Percentiles rank a stretch among this genome's conserved stretches.
These are phyloP conservation scores for Botrytis sinoallii DNA, from an alignment of 2,329 filamentous ascomycete species.

Conservation along the genomic window DNA sequence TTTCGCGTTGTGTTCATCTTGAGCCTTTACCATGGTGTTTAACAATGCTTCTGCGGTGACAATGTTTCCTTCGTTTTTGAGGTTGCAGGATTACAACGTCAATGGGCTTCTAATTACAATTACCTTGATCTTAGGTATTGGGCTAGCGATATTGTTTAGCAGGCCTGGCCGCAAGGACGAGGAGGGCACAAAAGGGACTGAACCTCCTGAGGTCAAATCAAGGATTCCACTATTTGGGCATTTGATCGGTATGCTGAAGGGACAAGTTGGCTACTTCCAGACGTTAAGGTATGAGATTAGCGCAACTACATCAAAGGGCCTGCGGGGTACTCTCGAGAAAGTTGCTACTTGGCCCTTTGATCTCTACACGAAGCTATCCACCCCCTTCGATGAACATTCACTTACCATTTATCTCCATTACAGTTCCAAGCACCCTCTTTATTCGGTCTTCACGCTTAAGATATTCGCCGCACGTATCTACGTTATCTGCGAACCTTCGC, in stretches of 20 bases:
- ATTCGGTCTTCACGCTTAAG: conserved; percentile 44
- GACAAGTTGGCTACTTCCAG: conserved; percentile 40
- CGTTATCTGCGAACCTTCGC: conserved; percentile 43
- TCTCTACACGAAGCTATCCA: not conserved
- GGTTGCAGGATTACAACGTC: not conserved
- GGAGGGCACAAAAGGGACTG: conserved; percentile 26
- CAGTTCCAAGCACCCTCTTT: conserved; percentile 27
- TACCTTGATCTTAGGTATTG: not conserved
- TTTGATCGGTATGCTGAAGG: conserved; percentile 43
- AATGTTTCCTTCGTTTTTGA: not conserved
- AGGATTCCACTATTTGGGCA: conserved; percentile 47
- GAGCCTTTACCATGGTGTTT: not conserved
- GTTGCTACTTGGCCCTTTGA: not conserved
- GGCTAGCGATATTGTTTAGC: not conserved
- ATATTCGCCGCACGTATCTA: conserved; percentile 47
- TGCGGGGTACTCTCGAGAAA: too few relatives aligned
- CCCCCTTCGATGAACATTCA: conserved; percentile 4
- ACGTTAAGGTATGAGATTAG: conserved; percentile 41
- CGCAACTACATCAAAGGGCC: not conserved
- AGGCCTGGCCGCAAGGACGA: not conserved
- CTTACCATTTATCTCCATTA: conserved; percentile 22
- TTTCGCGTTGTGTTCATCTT: not conserved
- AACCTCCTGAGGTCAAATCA: conserved; percentile 44
- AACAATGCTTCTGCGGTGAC: not conserved
- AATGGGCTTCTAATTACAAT: not conserved